phyloP scores from a whole-genome alignment of 371 early-diverging fungal species.

The Syncephalastrum contaminatum region DNA sequence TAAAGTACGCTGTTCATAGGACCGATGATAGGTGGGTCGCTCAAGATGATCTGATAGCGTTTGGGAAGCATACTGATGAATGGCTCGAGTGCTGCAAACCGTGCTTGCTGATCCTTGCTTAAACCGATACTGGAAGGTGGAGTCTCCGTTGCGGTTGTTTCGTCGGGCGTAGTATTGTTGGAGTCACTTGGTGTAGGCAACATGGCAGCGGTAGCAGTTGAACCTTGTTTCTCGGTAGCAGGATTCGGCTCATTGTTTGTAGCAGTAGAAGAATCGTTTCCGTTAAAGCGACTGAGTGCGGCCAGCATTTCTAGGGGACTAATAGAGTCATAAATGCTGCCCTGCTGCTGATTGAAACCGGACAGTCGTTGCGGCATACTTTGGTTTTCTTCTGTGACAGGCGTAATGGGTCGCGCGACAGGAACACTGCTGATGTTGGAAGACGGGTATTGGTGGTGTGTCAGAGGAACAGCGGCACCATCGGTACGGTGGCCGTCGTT shows the following conservation, averaged over 20 bases:
- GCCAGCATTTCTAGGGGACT: conserved; percentile 45
- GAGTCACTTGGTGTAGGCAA: too few species aligned
- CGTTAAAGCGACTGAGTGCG: conserved; percentile 25
- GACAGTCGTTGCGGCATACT: conserved; percentile 7
- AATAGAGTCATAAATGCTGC: conserved; percentile 25
- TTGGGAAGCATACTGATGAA: conserved; percentile 29
- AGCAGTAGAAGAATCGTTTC: conserved; percentile 2
- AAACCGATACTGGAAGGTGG: too few species aligned
- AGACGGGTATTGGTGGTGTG: conserved; percentile 43
- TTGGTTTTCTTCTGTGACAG: conserved; percentile 13
- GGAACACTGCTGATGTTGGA: conserved; percentile 38
- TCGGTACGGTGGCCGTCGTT: conserved; percentile 20
- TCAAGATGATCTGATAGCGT: conserved; percentile 32
- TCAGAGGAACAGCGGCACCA: conserved; percentile 20
- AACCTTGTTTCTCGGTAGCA: too few species aligned
- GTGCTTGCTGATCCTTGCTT: background rate
- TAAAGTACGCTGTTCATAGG: conserved; percentile 43
- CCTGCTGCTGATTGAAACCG: conserved; percentile 12
- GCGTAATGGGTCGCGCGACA: conserved; percentile 35
- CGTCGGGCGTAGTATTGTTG: too few species aligned
- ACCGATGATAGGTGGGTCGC: conserved; percentile 31
- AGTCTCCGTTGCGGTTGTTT: too few species aligned
- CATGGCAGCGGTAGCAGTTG: too few species aligned
- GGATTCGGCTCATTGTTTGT: too few species aligned
- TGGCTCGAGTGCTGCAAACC: conserved; percentile 11